Percentiles rank a stretch among this genome's conserved stretches.
These are phyloP conservation scores for Aegilops umbellulata DNA, from an alignment of 176 grass and related monocot genomes.

Conservation along the genomic window DNA sequence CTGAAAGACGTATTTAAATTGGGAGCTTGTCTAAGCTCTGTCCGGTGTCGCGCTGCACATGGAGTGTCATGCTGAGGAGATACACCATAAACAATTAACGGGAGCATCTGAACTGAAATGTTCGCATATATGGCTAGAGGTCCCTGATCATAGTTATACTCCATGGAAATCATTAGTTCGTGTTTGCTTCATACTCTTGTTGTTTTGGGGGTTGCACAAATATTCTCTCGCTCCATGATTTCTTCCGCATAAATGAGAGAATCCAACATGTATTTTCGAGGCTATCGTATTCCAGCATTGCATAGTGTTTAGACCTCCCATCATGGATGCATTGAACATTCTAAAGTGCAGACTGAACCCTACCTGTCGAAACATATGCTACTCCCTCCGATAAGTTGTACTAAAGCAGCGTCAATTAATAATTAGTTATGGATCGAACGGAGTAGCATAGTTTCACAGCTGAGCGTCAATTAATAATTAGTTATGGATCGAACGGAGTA, in stretches of 20 bases:
- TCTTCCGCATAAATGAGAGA: not conserved
- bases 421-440: too few relatives aligned
- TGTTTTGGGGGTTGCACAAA: too few relatives aligned
- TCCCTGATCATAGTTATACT: not conserved
- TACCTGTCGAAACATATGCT: too few relatives aligned
- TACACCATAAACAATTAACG: conserved; percentile 16
- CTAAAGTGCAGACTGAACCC: too few relatives aligned
- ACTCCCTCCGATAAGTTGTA: too few relatives aligned
- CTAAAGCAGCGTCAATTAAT: too few relatives aligned
- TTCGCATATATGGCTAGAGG: conserved; percentile 5
- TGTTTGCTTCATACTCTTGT: not conserved
- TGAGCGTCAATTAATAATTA: too few relatives aligned
- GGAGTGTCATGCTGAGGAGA: conserved; percentile 11
- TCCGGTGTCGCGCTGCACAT: conserved; percentile 43
- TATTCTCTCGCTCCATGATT: not conserved
- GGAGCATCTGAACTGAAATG: conserved; percentile 28
- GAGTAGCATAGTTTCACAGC: too few relatives aligned
- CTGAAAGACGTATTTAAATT: conserved; percentile 11
- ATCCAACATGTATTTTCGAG: not conserved
- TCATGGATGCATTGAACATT: too few relatives aligned
- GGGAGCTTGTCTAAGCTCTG: conserved; percentile 30
- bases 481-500: too few relatives aligned
- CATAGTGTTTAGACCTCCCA: too few relatives aligned
- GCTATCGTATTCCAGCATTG: too few relatives aligned
- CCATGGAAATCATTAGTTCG: not conserved